Conservation (phyloP, 805 yeast genomes). For the Ogataea zsoltii region DNA sequence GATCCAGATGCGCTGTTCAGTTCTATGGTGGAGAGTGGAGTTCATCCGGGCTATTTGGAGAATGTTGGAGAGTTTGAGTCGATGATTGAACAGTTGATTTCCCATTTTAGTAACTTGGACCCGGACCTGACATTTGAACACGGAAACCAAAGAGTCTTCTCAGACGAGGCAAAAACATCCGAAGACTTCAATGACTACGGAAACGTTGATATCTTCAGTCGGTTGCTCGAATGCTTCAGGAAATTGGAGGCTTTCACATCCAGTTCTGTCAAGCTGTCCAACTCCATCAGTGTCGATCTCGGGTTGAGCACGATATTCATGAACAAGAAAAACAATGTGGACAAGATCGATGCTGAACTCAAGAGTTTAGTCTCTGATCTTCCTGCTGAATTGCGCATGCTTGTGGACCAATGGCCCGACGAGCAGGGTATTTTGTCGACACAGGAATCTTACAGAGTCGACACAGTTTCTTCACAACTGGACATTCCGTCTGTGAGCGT, state of each 20-base stretch:
- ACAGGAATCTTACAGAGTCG: neutral
- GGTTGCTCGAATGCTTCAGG: slow-evolving; percentile 6
- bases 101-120: slow-evolving; percentile 19
- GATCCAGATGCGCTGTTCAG: neutral
- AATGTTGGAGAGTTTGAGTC: slow-evolving; percentile 35
- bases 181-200: slow-evolving; percentile 1
- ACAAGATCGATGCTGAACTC: slow-evolving; percentile 3
- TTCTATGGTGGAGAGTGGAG: slow-evolving; percentile 6
- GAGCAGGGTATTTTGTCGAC: neutral
- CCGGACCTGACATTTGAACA: slow-evolving; percentile 19
- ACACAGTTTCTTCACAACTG: slow-evolving; percentile 2
- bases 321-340: neutral
- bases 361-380: too few relatives aligned
- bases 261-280: slow-evolving; percentile 2
- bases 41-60: slow-evolving; percentile 7
- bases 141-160: slow-evolving; percentile 12
- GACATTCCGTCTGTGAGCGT: slow-evolving; percentile 12
- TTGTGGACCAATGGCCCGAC: slow-evolving; percentile 23
- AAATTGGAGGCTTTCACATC: slow-evolving; percentile 14
- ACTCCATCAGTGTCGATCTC: slow-evolving; percentile 9
- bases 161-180: slow-evolving; percentile 9
- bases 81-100: slow-evolving; percentile 35
- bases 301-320: slow-evolving; percentile 15
- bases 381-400: slow-evolving; percentile 10
- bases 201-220: slow-evolving; percentile 2